phyloP scores from a whole-genome alignment of 371 early-diverging fungal genomes.

The Blastocladiella emersonii region DNA sequence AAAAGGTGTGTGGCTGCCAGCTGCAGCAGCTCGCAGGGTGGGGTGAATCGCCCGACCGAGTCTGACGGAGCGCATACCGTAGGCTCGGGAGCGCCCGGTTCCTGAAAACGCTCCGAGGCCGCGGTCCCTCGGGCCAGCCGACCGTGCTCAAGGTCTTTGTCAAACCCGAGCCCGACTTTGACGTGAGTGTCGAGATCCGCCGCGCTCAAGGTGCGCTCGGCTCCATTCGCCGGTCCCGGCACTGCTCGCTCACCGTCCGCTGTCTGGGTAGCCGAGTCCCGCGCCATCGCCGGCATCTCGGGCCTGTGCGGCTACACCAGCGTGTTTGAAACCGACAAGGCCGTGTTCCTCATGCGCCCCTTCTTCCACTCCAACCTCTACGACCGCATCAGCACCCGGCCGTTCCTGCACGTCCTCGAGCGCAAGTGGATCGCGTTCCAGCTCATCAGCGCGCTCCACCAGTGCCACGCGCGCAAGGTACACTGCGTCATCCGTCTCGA shows the following conservation, averaged over 20 bases:
- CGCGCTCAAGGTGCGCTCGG: slow-evolving; percentile 1
- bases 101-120: slow-evolving; percentile 80
- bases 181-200: neutral
- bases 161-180: slow-evolving; percentile 40
- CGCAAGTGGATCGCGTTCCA: slow-evolving; percentile 91
- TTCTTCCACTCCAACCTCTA: slow-evolving; percentile 77
- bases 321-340: slow-evolving; percentile 75
- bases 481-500: too few species aligned
- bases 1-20: too few species aligned
- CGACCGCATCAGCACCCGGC: slow-evolving; percentile 87
- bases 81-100: slow-evolving; percentile 82
- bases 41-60: neutral
- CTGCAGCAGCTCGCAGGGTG: too few species aligned
- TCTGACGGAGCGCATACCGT: neutral
- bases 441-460: slow-evolving; percentile 35
- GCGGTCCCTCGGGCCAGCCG: slow-evolving; percentile 48
- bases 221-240: too few species aligned
- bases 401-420: slow-evolving; percentile 68
- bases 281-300: slow-evolving; percentile 45
- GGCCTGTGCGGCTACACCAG: slow-evolving; percentile 65
- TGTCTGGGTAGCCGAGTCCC: slow-evolving; percentile 34
- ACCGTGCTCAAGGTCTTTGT: slow-evolving; percentile 85
- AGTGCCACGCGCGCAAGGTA: neutral
- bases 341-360: slow-evolving; percentile 77
- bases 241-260: slow-evolving; percentile 8